Evolutionary conservation across 2,329 filamentous ascomycete genomes (phyloP), one percentile per base, ranked within the genome.

Genomic region (Sporothrix globosa): DNA sequence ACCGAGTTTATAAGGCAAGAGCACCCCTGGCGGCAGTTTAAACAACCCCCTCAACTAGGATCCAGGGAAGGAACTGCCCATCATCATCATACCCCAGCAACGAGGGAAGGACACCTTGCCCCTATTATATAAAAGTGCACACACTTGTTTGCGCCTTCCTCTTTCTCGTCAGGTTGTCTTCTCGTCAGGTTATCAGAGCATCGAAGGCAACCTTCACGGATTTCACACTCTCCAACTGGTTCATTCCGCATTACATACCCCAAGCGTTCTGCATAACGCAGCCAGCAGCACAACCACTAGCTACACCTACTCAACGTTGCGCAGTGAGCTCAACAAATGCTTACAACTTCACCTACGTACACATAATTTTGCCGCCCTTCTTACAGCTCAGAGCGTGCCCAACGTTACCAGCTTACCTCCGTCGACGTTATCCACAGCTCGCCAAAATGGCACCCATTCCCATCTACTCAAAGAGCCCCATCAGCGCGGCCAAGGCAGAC

Each of bases 391-490:
- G 34, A 7, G 34, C 1, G 34, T 34, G 5, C 27, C 3, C 34
- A 34, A 34, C 34, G 34, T 34, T 34, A 2, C 3, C 34, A 34
- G 34, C 34, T 34, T 34, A 34, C 34, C 34, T 34, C 34, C 7
- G 34, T 17, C 52, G 3, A 54, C 52, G 44, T 19, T 30, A 0
- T 1, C 44, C 6, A 50, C n/a, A 52, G 3, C 2, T 21, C 52
- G 21, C 7, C 48, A 60, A n/a, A 19, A 90, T 90, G 87, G 82
- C 87, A 65, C 83, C 87, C n/a, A 84, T 90, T 72, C 85, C 84
- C 63, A 83, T 89, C 54, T 87, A 88, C 78, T 84, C 83, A 48
- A 78, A 84, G 69, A 88, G 86, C 77, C 87, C 88, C 60, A 88
- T 90, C 77, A 85, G 81, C 75, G 83, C 85, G 50, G 80, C 83